Conservation (phyloP, 176 grass and related monocot species). For the Echinochloa phyllopogon region DNA sequence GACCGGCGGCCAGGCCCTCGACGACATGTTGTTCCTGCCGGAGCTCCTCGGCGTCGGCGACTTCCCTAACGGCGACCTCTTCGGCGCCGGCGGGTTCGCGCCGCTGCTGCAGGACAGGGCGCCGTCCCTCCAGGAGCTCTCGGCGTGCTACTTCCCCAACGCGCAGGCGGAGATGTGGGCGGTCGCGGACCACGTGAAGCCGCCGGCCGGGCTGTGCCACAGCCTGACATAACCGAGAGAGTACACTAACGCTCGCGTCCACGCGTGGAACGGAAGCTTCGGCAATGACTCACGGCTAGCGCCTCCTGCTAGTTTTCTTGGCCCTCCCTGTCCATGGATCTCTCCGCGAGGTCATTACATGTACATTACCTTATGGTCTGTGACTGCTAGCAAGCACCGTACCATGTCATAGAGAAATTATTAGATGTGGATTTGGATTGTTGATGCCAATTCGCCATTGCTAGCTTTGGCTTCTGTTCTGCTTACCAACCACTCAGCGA, state of each 20-base stretch:
- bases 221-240: slow-evolving; percentile 49
- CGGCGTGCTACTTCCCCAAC: slow-evolving; percentile 59
- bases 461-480: neutral
- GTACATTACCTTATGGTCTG: slow-evolving; percentile 54
- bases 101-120: slow-evolving; percentile 36
- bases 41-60: slow-evolving; percentile 54
- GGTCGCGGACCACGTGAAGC: slow-evolving; percentile 34
- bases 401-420: slow-evolving; percentile 33
- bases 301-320: neutral
- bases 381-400: neutral
- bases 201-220: slow-evolving; percentile 52
- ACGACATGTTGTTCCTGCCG: slow-evolving; percentile 63
- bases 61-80: slow-evolving; percentile 37
- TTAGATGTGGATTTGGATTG: slow-evolving; percentile 42
- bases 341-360: slow-evolving; percentile 43
- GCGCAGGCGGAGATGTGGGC: slow-evolving; percentile 54
- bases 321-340: neutral
- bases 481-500: slow-evolving; percentile 17
- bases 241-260: neutral
- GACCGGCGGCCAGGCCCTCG: slow-evolving; percentile 11
- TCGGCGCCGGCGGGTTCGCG: slow-evolving; percentile 40
- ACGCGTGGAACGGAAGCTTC: neutral
- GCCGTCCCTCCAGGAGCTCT: slow-evolving; percentile 44
- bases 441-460: slow-evolving; percentile 32
- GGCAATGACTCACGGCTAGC: slow-evolving; percentile 19